These are phyloP conservation scores for Sphaerostilbella broomeana DNA, from an alignment of 2,329 filamentous ascomycete species.

Conservation along the genomic window DNA sequence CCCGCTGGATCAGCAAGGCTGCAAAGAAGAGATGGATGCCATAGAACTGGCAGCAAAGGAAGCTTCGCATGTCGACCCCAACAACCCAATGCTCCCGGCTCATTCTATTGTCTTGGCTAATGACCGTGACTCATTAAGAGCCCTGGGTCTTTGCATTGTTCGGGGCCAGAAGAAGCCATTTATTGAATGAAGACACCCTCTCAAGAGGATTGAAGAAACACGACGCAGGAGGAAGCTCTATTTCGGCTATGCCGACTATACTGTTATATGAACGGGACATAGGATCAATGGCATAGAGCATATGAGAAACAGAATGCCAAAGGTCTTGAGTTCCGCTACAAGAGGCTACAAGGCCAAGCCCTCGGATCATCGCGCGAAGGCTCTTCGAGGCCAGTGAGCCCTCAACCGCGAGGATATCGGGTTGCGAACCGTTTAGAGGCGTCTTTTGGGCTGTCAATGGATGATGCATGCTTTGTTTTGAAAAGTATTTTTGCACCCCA, in stretches of 20 bases:
- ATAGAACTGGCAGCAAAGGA: slow-evolving; percentile 95
- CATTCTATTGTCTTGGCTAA: slow-evolving; percentile 72
- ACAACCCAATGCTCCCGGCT: slow-evolving; percentile 87
- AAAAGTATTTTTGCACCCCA: slow-evolving; percentile 6
- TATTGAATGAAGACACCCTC: slow-evolving; percentile 53
- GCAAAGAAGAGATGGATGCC: slow-evolving; percentile 97
- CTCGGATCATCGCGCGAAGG: no score
- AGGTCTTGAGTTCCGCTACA: no score
- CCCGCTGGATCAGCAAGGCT: slow-evolving; percentile 87
- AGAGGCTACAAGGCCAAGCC: no score
- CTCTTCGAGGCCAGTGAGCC: no score
- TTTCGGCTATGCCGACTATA: no score
- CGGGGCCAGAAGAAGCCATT: slow-evolving; percentile 59
- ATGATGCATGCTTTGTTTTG: neutral
- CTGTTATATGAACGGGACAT: no score
- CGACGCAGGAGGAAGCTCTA: no score
- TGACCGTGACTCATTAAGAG: slow-evolving; percentile 58
- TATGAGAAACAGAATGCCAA: no score
- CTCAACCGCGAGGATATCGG: no score
- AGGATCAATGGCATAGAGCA: no score
- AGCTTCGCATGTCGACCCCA: slow-evolving; percentile 76
- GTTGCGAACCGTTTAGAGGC: neutral
- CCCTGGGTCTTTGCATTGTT: slow-evolving; percentile 57
- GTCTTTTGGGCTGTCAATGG: neutral
- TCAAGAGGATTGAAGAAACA: no score